Evolutionary conservation across 2,329 filamentous ascomycete species (phyloP), one percentile per base, ranked within the genome.

Genomic region (Claviceps sp.): DNA sequence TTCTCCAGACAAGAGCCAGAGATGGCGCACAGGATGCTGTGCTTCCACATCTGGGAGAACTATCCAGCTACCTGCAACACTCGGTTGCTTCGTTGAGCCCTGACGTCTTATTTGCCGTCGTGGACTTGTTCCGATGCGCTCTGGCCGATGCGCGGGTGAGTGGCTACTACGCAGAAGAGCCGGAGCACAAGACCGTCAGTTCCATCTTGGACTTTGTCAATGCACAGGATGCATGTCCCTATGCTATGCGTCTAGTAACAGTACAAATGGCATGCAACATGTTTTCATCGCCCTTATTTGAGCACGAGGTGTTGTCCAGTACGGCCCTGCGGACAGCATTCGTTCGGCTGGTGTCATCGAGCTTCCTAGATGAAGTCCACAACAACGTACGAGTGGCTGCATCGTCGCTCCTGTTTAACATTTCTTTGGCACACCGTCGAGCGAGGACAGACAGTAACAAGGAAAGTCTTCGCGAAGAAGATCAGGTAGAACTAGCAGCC

Each of bases 241-340:
- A 96, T 63, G 83, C 87, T 4, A 75, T 94, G 1, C 84, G 89
- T 14, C 79, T 96, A 2, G 87, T 95, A 16, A 85, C 88, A 0
- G 69, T 95, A 22, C 90, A 96, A 59, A 77, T 91, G 61, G 77
- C 81, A 1, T 94, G 89, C 69, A 96, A 95, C 61, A 72, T 95
- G 43, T 95, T 95, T 69, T 83, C 80, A 0, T 84, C 84, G 1
- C 77, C 80, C 0, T 72, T 95, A 0, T 94, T 85, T 60, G 73
- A 81, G 0, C 74, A 80, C 2, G 76, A 83, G 55, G 72, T 90
- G 8, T 70, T 86, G 6, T 65, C 69, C 2, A 69, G 77, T 44
- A 65, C 67, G 1, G 50, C 59, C 22, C 66, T 89, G 48, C 77
- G 81, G 5, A 64, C 70, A 1, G 72, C 79, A 0, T 70, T 91